Conservation (phyloP, 1,139 yeast species). For the Candida sp. region DNA sequence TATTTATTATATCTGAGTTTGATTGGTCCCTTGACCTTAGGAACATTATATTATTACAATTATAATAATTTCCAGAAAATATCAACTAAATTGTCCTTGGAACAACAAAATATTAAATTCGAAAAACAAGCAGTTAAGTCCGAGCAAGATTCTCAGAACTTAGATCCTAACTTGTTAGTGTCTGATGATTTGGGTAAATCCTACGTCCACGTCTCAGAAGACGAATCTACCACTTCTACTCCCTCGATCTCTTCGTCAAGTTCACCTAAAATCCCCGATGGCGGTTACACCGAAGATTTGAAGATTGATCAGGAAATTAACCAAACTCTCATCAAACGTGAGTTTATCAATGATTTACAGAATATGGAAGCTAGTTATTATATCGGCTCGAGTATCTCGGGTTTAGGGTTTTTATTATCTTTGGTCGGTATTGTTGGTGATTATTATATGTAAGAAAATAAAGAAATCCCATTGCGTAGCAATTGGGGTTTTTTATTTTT, state of each 20-base stretch:
- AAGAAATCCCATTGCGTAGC: too few species aligned
- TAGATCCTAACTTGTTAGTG: conserved; percentile 6
- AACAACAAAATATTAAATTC: not conserved
- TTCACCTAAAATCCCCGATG: conserved; percentile 22
- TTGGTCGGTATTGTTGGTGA: conserved; percentile 52
- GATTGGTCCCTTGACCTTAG: conserved; percentile 39
- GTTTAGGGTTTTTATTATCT: conserved; percentile 39
- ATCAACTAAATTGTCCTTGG: not conserved
- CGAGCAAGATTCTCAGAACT: not conserved
- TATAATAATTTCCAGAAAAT: conserved; percentile 8
- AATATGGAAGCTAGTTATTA: conserved; percentile 27
- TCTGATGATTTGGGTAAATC: conserved; percentile 48
- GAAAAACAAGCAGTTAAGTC: conserved; percentile 1
- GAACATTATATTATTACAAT: conserved; percentile 19
- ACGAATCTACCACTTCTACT: conserved; percentile 12
- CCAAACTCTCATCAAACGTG: conserved; percentile 38
- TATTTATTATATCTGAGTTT: conserved; percentile 55
- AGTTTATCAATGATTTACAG: conserved; percentile 28
- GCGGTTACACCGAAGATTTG: not conserved
- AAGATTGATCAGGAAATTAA: conserved; percentile 28
- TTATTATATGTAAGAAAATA: conserved; percentile 15
- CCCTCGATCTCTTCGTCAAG: conserved; percentile 22
- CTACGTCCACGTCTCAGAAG: conserved; percentile 49
- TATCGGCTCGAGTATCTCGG: conserved; percentile 37
- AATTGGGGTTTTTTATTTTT: too few species aligned